Conservation (phyloP, 2,329 filamentous ascomycete genomes). For the Plenodomus biglobosus region DNA sequence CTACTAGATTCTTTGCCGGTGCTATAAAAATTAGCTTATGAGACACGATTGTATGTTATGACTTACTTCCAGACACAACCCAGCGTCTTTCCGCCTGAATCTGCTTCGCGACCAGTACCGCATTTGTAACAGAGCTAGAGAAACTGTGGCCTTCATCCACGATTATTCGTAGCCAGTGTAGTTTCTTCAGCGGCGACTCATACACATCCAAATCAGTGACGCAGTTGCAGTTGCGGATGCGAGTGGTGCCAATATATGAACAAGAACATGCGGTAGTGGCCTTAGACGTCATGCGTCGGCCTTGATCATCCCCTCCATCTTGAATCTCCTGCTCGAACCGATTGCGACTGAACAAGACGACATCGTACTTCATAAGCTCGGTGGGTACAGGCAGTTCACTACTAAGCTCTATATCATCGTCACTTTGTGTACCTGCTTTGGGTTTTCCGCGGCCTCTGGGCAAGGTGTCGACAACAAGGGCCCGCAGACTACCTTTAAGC, state of each 20-base stretch:
- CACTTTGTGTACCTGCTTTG: slow-evolving; percentile 9
- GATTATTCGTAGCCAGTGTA: slow-evolving; percentile 87
- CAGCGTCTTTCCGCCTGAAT: slow-evolving; percentile 70
- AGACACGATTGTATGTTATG: background rate
- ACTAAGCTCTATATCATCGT: slow-evolving; percentile 35
- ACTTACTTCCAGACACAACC: slow-evolving; percentile 76
- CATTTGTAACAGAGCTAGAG: slow-evolving; percentile 66
- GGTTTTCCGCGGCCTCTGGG: slow-evolving; percentile 23
- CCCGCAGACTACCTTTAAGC: slow-evolving; percentile 57
- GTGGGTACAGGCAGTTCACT: slow-evolving; percentile 59
- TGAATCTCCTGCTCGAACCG: slow-evolving; percentile 70
- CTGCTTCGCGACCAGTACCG: slow-evolving; percentile 58
- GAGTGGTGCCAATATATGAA: slow-evolving; percentile 49
- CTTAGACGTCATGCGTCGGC: slow-evolving; percentile 41
- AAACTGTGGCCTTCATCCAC: slow-evolving; percentile 91
- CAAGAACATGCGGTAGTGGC: slow-evolving; percentile 35
- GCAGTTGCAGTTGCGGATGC: slow-evolving; percentile 50
- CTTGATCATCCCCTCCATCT: slow-evolving; percentile 51
- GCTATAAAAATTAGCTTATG: slow-evolving; percentile 40
- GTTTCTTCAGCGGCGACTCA: slow-evolving; percentile 63
- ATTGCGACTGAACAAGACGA: slow-evolving; percentile 74
- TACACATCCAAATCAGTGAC: slow-evolving; percentile 48
- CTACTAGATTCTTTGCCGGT: slow-evolving; percentile 79
- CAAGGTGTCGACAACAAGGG: slow-evolving; percentile 60
- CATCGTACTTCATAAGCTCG: slow-evolving; percentile 67